Base-by-base conservation (phyloP, 441 rosid species). In the Jatropha multifida region DNA sequence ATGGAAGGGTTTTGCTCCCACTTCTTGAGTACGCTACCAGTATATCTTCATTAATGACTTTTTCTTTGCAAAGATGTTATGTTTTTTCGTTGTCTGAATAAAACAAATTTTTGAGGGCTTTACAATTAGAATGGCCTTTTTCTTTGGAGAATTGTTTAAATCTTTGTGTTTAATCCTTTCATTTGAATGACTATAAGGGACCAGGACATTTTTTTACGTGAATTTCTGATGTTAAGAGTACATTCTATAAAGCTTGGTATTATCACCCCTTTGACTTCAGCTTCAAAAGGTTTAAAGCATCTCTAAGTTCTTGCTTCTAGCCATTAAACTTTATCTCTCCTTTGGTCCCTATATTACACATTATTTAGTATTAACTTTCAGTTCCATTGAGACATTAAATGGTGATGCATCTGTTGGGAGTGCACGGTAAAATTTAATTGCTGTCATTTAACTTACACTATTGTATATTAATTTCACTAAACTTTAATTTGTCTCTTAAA, bases 1-100 rank as follows among this genome's bases (percentile, higher is more conserved):
- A 44, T 60, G 17, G 23, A 74, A 44, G 40, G 32, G 15, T 41
- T 68, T 59, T 69, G n/a, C 67, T 68, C 41, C 18, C 41, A 38
- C 56, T 44, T 32, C 76, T 74, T 41, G 38, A 65, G 17, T 74
- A 11, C 64, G 70, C 63, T 23, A 40, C 54, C 7, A 20, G 44
- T 54, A 65, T 20, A 65, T 20, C 65, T 74, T 41, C 38, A 55
- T 44, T 41, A 42, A 49, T 73, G 27, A 6, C 26, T n/a, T 56
- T 18, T 64, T 23, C 65, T 41, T 42, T 23, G 7, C n/a, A 44
- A 49, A 62, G 4, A 12, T 40, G 8, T 42, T 65, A 51, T 65
- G 52, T 41, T 64, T 65, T n/a, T 52, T 38, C 11, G 46, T 55
- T 49, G 26, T 38, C 12, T 44, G 4, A 26, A 2, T 41, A 58